These are phyloP conservation scores for Pythium folliculosum DNA, from an alignment of 352 stramenopile genomes.

Conservation along the genomic window DNA sequence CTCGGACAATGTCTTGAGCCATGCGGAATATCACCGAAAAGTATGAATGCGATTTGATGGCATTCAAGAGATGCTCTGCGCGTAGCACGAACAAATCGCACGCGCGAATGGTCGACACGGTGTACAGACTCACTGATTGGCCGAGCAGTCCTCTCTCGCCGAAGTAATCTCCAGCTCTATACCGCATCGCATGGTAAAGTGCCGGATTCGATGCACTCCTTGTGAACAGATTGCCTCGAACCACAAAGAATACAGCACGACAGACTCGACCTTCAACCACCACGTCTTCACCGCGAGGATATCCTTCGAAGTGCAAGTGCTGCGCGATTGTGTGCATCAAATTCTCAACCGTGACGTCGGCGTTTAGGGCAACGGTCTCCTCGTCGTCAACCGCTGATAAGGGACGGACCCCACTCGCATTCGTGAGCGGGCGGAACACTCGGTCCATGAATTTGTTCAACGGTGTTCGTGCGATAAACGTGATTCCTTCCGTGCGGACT, in stretches of 20 bases:
- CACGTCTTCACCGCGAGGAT: slow-evolving; percentile 60
- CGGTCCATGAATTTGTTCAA: slow-evolving; percentile 46
- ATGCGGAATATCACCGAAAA: slow-evolving; percentile 50
- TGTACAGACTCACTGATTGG: slow-evolving; percentile 43
- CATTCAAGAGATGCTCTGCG: slow-evolving; percentile 46
- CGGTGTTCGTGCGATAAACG: slow-evolving; percentile 49
- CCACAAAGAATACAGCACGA: slow-evolving; percentile 63
- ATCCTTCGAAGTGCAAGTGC: slow-evolving; percentile 61
- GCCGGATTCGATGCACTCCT: slow-evolving; percentile 54
- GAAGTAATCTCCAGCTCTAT: slow-evolving; percentile 60
- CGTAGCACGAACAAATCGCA: slow-evolving; percentile 47
- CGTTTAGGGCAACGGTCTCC: slow-evolving; percentile 21
- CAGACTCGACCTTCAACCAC: slow-evolving; percentile 59
- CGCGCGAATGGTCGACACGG: slow-evolving; percentile 32
- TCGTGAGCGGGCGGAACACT: slow-evolving; percentile 34
- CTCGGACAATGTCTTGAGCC: slow-evolving; percentile 38
- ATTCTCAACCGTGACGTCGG: slow-evolving; percentile 14
- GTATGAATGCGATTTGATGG: slow-evolving; percentile 40
- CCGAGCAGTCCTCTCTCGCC: slow-evolving; percentile 60
- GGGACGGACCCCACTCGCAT: slow-evolving; percentile 19
- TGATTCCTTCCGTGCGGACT: slow-evolving; percentile 51
- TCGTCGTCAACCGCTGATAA: slow-evolving; percentile 4
- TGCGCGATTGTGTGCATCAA: slow-evolving; percentile 42
- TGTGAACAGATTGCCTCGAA: slow-evolving; percentile 54
- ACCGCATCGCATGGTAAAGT: slow-evolving; percentile 51